These are phyloP conservation scores for Bolboschoenoplectus hybrid DNA, from an alignment of 202 grass and related monocot species.

Conservation along the genomic window DNA sequence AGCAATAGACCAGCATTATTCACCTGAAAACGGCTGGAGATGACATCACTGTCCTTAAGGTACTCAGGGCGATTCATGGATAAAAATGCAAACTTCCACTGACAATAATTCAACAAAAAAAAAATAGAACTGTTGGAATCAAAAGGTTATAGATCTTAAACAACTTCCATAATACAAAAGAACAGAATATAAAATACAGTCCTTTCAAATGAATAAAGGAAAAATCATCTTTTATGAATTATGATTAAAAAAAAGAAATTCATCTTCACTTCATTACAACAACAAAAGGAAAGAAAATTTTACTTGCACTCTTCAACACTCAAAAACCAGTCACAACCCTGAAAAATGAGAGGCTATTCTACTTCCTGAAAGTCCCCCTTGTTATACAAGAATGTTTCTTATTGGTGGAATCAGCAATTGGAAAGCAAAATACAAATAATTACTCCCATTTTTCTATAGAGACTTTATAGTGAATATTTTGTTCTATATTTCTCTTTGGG, in stretches of 20 bases:
- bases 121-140: constrained; percentile 32
- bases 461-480: not conserved
- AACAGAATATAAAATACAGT: constrained; percentile 20
- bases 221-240: not conserved
- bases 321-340: not conserved
- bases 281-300: constrained; percentile 19
- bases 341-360: not conserved
- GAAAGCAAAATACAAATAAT: not conserved
- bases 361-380: not conserved
- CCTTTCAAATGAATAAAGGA: not conserved
- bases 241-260: not conserved
- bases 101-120: constrained; percentile 42
- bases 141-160: constrained; percentile 32
- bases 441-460: constrained; percentile 5
- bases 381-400: not conserved
- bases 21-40: constrained; percentile 81
- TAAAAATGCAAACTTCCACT: constrained; percentile 99
- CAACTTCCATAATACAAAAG: constrained; percentile 42
- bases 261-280: constrained; percentile 16
- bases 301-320: not conserved
- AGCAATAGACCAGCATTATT: constrained; percentile 42
- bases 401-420: constrained; percentile 2
- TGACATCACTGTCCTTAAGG: constrained; percentile 78
- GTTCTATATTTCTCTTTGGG: not conserved
- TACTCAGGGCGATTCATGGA: constrained; percentile 85